Conservation (phyloP, 2,329 filamentous ascomycete species). For the Monilinia fructigena region DNA sequence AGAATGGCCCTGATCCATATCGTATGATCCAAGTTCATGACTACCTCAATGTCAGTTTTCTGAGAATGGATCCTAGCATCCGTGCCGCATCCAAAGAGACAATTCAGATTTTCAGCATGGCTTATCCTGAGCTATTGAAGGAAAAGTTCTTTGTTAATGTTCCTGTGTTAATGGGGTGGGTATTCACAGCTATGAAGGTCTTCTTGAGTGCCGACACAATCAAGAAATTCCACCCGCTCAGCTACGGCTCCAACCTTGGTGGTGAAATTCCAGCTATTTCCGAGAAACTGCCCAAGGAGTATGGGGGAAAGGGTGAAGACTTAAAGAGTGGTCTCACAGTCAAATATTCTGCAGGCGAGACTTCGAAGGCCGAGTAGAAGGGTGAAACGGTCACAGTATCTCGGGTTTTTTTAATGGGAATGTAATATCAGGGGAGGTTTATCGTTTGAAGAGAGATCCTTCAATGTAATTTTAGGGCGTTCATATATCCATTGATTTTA, state of each 20-base stretch:
- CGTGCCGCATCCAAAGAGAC: conserved; percentile 76
- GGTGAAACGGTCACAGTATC: neutral
- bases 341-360: conserved; percentile 32
- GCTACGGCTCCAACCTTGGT: conserved; percentile 68
- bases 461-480: conserved; percentile 3
- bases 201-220: conserved; percentile 71
- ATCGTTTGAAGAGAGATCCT: neutral
- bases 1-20: conserved; percentile 74
- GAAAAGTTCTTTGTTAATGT: conserved; percentile 98
- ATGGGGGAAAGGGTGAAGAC: conserved; percentile 69
- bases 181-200: conserved; percentile 72
- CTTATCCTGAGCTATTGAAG: conserved; percentile 84
- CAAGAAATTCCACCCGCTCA: conserved; percentile 77
- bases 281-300: conserved; percentile 66
- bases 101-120: conserved; percentile 75
- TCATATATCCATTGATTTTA: conserved; percentile 21
- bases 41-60: conserved; percentile 83
- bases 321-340: conserved; percentile 40
- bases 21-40: conserved; percentile 93
- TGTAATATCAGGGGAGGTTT: neutral
- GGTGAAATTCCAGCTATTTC: conserved; percentile 59
- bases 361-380: neutral
- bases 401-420: neutral
- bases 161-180: conserved; percentile 85
- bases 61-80: conserved; percentile 74